Evolutionary conservation across 768 basidiomycete species (phyloP).

Genomic region (Strobilomyces dryophilus): DNA sequence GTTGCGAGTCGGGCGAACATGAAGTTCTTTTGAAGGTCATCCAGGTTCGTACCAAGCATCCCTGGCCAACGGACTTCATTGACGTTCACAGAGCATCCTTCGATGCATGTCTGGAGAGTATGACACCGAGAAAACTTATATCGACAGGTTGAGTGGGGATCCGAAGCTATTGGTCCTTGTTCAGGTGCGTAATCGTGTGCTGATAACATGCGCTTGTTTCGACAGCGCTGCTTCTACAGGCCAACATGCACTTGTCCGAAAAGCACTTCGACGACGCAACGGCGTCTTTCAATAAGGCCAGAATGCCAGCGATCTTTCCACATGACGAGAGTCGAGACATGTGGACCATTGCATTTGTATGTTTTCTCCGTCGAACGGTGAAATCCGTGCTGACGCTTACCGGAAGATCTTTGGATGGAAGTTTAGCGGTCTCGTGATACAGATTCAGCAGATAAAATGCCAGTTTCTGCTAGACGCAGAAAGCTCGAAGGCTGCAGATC

Average conservation of each 20-base stretch:
- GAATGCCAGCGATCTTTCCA: conserved; percentile 11
- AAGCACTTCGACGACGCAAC: conserved; percentile 3
- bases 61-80: background rate
- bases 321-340: conserved; percentile 13
- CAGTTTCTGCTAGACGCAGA: conserved; percentile 2
- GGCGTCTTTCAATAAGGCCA: conserved; percentile 5
- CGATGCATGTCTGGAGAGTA: conserved; percentile 9
- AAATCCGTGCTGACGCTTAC: background rate
- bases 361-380: background rate
- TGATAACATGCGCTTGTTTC: background rate
- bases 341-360: conserved; percentile 12
- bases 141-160: background rate
- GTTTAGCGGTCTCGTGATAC: conserved; percentile 14
- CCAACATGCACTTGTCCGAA: conserved; percentile 12
- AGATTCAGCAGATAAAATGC: conserved; percentile 15
- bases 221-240: background rate
- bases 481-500: background rate
- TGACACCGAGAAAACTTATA: background rate
- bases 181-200: conserved; percentile 5
- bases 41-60: conserved; percentile 2
- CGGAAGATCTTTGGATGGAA: conserved; percentile 21
- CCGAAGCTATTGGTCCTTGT: conserved; percentile 7
- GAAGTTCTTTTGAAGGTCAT: conserved; percentile 6
- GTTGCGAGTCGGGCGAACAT: background rate
- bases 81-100: conserved; percentile 10